Evolutionary conservation across 1,139 yeast genomes (phyloP), one percentile per base, ranked within the genome.

Genomic region (Sugiyamaella paludigena): DNA sequence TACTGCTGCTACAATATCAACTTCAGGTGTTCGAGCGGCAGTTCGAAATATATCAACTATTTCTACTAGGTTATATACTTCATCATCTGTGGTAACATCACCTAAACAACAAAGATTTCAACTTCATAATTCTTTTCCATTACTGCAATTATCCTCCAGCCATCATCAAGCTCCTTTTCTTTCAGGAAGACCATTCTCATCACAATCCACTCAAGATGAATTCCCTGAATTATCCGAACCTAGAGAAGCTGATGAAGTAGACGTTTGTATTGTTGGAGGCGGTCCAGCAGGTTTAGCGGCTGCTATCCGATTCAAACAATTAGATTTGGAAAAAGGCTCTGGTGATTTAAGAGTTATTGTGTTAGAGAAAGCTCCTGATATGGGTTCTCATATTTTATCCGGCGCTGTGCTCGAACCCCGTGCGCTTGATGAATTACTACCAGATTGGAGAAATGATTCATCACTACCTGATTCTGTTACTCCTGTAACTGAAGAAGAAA

Each of bases 271-370:
- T 43, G 96, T 92, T 1, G 98, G 98, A 35, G 98, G 95, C 37
- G 98, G 98, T 0, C 98, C 98, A 4, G 95, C 98, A 1, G 98
- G 98, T 9, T 74, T 92, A 48, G 92, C 96, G 1, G 84, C 98
- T 1, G 98, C 98, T 11, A 92, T 92, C 55, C 78, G 79, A 56
- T 72, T 89, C 58, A 92, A 92, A 65, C 96, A 88, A 63, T 71
- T 91, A 40, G 98, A 92, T 62, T 72, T 75, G 44, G 85, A 82
- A 57, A 68, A 76, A 12, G 92, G 87, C 2, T 65, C 70, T 13
- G 87, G 86, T 7, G 85, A 84, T 42, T 69, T 86, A 46, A 74
- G 98, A 51, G 95, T 92, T 40, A 84, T 92, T 12, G 91, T 92
- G 0, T 73, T 92, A 47, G 98, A 92, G 59, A 92, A 92, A 64